Percentiles rank a stretch among this genome's conserved stretches.
Evolutionary conservation across 495 filamentous ascomycete species (phyloP).

Genomic region (Neurospora sp.): DNA sequence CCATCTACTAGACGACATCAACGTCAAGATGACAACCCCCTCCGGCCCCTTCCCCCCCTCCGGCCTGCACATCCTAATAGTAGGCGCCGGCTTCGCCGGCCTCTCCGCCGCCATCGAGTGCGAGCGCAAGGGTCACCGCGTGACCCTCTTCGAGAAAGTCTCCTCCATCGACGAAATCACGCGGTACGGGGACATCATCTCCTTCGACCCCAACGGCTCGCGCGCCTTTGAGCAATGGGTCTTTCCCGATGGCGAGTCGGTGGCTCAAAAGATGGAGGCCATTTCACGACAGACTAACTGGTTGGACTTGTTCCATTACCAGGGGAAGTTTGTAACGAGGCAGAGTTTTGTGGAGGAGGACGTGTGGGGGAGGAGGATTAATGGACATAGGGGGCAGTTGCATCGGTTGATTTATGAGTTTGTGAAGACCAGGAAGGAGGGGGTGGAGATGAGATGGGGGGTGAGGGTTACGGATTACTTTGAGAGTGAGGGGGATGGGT

Average conservation of each 20-base stretch:
- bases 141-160: constrained; percentile 28
- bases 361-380: constrained; percentile 28
- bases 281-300: constrained; percentile 36
- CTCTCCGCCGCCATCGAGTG: constrained; percentile 53
- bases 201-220: constrained; percentile 40
- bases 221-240: constrained; percentile 36
- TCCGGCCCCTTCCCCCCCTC: no score
- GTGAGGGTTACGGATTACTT: constrained; percentile 50
- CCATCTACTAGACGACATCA: no score
- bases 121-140: constrained; percentile 26
- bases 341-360: constrained; percentile 22
- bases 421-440: constrained; percentile 5
- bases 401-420: constrained; percentile 21
- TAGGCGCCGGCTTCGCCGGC: constrained; percentile 54
- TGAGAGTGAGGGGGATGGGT: constrained; percentile 42
- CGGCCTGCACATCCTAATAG: constrained; percentile 48
- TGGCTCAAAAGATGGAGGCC: constrained; percentile 37
- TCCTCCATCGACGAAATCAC: constrained; percentile 32
- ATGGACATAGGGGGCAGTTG: constrained; percentile 55
- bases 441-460: constrained; percentile 46
- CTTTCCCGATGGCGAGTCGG: constrained; percentile 20
- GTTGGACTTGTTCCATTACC: constrained; percentile 25
- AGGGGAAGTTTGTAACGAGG: constrained; percentile 21
- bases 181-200: constrained; percentile 42
- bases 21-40: no score